Evolutionary conservation across 2,329 filamentous ascomycete species (phyloP).

Genomic region (Talaromyces piceae): DNA sequence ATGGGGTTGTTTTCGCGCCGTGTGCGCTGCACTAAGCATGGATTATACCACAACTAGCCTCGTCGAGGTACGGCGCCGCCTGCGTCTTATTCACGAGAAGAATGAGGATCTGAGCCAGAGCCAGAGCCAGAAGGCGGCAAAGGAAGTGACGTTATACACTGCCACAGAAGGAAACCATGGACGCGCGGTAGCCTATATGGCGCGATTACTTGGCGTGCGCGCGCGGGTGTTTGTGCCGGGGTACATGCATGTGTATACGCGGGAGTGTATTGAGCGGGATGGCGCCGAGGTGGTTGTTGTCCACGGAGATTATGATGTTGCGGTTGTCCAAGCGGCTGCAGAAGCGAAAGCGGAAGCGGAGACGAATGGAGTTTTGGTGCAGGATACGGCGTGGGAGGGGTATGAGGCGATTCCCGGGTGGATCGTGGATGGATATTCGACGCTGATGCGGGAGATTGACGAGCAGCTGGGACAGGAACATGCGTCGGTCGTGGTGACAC

Average conservation of each 20-base stretch:
- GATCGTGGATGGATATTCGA: conserved; percentile 71
- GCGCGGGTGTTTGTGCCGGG: conserved; percentile 57
- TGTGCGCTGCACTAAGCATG: conserved; percentile 41
- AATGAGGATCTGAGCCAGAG: no score
- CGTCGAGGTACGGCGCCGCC: no score
- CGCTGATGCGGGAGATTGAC: conserved; percentile 63
- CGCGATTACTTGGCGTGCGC: conserved; percentile 47
- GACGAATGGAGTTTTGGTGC: conserved; percentile 49
- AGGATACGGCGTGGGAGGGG: conserved; percentile 61
- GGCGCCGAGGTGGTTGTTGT: conserved; percentile 53
- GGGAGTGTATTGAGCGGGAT: conserved; percentile 51
- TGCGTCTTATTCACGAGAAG: no score
- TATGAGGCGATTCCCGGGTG: conserved; percentile 62
- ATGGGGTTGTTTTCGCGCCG: conserved; percentile 59
- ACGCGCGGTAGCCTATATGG: conserved; percentile 64
- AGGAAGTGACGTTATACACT: conserved; percentile 26
- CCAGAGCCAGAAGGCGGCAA: conserved; percentile 15
- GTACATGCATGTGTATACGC: conserved; percentile 49
- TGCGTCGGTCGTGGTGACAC: conserved; percentile 51
- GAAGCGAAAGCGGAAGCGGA: conserved; percentile 25
- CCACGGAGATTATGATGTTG: conserved; percentile 57
- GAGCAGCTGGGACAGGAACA: conserved; percentile 45
- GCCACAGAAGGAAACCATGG: conserved; percentile 74
- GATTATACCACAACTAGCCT: conserved; percentile 31
- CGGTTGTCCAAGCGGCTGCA: conserved; percentile 43